A percentile compares a stretch with the other conserved stretches of the same genome.
phyloP scores from a whole-genome alignment of 768 basidiomycete species.

The Crucibulum laeve region DNA sequence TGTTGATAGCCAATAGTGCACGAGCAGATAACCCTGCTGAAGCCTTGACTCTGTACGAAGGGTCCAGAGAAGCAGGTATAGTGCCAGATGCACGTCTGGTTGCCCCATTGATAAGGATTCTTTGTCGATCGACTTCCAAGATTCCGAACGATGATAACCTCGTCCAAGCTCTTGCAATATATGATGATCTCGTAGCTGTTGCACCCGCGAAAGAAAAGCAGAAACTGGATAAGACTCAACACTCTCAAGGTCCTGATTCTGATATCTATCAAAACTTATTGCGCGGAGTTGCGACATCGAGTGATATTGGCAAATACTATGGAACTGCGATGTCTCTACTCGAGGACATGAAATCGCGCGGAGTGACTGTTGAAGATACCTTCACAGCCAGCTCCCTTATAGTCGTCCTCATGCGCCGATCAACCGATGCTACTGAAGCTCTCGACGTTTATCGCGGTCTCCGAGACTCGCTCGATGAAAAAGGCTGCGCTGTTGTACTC shows the following conservation, averaged over 20 bases:
- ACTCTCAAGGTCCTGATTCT: constrained; percentile 40
- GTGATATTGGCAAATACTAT: constrained; percentile 42
- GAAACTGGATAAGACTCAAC: constrained; percentile 9
- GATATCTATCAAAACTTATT: constrained; percentile 53
- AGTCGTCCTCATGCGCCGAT: constrained; percentile 64
- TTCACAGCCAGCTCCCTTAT: constrained; percentile 46
- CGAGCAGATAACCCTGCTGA: constrained; percentile 28
- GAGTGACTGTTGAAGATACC: constrained; percentile 39
- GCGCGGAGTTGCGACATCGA: constrained; percentile 40
- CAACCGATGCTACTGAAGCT: constrained; percentile 51
- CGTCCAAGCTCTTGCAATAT: constrained; percentile 51
- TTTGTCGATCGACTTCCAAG: constrained; percentile 37
- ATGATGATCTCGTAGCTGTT: constrained; percentile 37
- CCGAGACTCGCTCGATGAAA: constrained; percentile 42
- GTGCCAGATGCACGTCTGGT: constrained; percentile 46
- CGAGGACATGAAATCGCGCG: constrained; percentile 59
- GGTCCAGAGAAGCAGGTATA: constrained; percentile 37
- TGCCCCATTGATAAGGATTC: constrained; percentile 46
- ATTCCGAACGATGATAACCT: constrained; percentile 36
- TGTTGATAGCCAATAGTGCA: constrained; percentile 49
- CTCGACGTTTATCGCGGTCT: constrained; percentile 53
- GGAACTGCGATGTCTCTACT: constrained; percentile 47
- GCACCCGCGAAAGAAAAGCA: constrained; percentile 2
- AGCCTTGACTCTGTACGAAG: constrained; percentile 48
- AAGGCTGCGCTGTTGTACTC: constrained; percentile 62